Percentiles rank a stretch among this genome's conserved stretches.
Evolutionary conservation across 257 asterid species (phyloP).

Genomic region (Rehmannia glutinosa): DNA sequence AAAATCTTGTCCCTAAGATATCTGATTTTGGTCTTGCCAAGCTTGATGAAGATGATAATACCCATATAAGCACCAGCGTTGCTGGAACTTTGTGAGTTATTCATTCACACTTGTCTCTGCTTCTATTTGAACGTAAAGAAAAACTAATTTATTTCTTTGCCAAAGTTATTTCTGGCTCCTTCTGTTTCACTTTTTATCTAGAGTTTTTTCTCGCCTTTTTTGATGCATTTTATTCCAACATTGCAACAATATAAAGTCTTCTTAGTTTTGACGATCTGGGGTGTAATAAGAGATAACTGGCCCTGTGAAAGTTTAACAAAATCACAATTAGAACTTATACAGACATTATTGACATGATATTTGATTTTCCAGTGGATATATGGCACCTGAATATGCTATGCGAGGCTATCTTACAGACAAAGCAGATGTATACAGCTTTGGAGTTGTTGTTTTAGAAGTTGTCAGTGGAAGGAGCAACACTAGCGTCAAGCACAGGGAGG

Average conservation of each 20-base stretch:
- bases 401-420: conserved; percentile 56
- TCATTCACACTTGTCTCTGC: background rate
- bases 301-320: too few relatives aligned
- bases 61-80: conserved; percentile 57
- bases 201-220: background rate
- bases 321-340: too few relatives aligned
- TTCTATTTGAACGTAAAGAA: background rate
- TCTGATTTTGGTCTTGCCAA: conserved; percentile 63
- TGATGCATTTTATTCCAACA: too few relatives aligned
- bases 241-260: too few relatives aligned
- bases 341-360: background rate
- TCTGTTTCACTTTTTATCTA: background rate
- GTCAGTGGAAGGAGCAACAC: conserved; percentile 45
- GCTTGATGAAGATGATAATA: conserved; percentile 55
- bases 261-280: too few relatives aligned
- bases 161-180: background rate
- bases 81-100: conserved; percentile 58
- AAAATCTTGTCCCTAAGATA: conserved; percentile 40
- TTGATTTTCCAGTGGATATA: conserved; percentile 36
- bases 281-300: too few relatives aligned
- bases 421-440: conserved; percentile 63
- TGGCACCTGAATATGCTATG: conserved; percentile 67
- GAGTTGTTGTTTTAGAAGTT: conserved; percentile 45
- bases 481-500: conserved; percentile 29
- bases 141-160: background rate